A percentile compares a stretch with the other conserved stretches of the same genome.
Evolutionary conservation across 139 green algal genomes (phyloP).

Genomic region (Monoraphidium neglectum): DNA sequence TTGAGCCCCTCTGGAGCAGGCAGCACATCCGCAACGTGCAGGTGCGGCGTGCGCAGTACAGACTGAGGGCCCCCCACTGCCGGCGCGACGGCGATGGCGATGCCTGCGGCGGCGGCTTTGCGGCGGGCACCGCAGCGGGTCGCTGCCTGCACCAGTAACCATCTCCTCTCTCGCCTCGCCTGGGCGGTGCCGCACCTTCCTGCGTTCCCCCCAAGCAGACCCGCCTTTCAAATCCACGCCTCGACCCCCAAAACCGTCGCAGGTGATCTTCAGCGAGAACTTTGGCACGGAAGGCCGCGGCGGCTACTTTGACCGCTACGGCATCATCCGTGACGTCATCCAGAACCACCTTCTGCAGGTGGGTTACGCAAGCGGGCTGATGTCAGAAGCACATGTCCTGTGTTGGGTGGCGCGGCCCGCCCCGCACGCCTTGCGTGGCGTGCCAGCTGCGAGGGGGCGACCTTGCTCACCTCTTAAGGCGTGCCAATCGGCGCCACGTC

Average conservation of each 20-base stretch:
- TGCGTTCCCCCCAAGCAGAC: not conserved
- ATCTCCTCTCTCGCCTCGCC: not conserved
- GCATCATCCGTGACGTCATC: conserved; percentile 99
- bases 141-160: too few relatives aligned
- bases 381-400: too few relatives aligned
- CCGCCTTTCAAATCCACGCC: not conserved
- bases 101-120: too few relatives aligned
- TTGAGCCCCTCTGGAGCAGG: conserved; percentile 97
- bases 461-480: too few relatives aligned
- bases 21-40: conserved; percentile 98
- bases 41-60: conserved; percentile 43
- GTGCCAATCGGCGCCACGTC: too few relatives aligned
- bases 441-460: too few relatives aligned
- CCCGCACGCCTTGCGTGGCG: too few relatives aligned
- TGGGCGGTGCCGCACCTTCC: not conserved
- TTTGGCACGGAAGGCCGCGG: conserved; percentile 97
- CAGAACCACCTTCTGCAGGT: conserved; percentile 96
- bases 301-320: conserved; percentile 99
- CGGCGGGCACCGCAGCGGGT: too few relatives aligned
- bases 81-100: too few relatives aligned
- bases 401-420: too few relatives aligned
- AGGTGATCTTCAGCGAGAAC: conserved; percentile 98
- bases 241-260: conserved; percentile 86
- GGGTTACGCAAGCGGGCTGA: conserved; percentile 2
- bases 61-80: too few relatives aligned